Evolutionary conservation across 345 rosid species (phyloP), one percentile per base, ranked within the genome.

Genomic region (Euphorbia lathyris): DNA sequence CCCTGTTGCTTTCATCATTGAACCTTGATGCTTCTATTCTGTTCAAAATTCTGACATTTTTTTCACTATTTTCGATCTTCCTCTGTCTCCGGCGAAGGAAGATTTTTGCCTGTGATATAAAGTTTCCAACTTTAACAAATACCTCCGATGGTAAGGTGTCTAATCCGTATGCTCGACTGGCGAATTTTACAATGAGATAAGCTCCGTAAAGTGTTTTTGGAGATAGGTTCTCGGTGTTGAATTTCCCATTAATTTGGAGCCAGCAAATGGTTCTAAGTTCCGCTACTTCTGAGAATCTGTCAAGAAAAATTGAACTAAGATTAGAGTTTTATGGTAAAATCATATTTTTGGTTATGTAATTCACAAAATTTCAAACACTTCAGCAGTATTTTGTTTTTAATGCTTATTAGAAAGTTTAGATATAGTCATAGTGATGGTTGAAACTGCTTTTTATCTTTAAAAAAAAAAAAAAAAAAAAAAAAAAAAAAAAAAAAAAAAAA

Each of bases 121-220:
- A 69, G 69, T 71, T 53, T 0, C 62, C 82, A 13, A 76, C 74
- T 45, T 68, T 55, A 0, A 82, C 20, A 0, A 71, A 81, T 42
- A 77, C 77, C 48, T 84, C 78, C 0, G 92, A 83, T 9, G 80
- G 88, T 40, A 84, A 23, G 5, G 73, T 43, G 74, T 88, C 88
- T 56, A 84, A 65, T 22, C 88, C 88, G 7, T 68, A 77, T 11
- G 85, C 86, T 0, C 74, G 71, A 30, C 76, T 76, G 1, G 76
- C 78, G 25, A 80, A 72, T 67, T 76, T 82, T 22, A 83, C 36
- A 2, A 82, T 76, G 34, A 88, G 85, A 71, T 83, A 79, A n/a
- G 83, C 82, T 19, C 72, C 80, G 0, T 83, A 80, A 23, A 0
- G 47, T 70, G 81, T 84, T 64, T 58, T 72, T 25, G 86, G 72